These are phyloP conservation scores for Tephrocybe sp. DNA, from an alignment of 768 basidiomycete species.

Conservation along the genomic window DNA sequence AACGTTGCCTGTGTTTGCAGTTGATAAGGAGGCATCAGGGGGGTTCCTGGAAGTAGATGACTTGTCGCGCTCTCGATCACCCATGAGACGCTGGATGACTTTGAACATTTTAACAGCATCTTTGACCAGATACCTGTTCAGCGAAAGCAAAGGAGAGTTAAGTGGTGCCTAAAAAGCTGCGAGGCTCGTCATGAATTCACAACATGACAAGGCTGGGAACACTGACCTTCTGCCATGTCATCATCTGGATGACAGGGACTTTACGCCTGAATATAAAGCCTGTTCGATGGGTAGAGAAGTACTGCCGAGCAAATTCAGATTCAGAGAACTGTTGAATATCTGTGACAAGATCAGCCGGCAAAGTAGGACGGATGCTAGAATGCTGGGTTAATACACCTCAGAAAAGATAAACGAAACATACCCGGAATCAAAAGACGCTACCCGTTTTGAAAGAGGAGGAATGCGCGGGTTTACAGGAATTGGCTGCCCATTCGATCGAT, in stretches of 20 bases:
- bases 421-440: slow-evolving; percentile 61
- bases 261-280: slow-evolving; percentile 83
- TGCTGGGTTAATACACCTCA: slow-evolving; percentile 11
- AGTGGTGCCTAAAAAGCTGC: slow-evolving; percentile 49
- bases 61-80: slow-evolving; percentile 78
- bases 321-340: slow-evolving; percentile 88
- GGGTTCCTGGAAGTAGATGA: slow-evolving; percentile 47
- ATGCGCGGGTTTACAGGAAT: slow-evolving; percentile 50
- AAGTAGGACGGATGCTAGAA: slow-evolving; percentile 66
- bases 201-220: neutral
- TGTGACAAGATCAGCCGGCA: slow-evolving; percentile 76
- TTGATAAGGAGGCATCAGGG: slow-evolving; percentile 42
- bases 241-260: slow-evolving; percentile 82
- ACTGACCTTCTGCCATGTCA: slow-evolving; percentile 85
- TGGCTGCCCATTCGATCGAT: slow-evolving; percentile 57
- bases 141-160: slow-evolving; percentile 67
- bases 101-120: slow-evolving; percentile 87
- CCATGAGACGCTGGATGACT: slow-evolving; percentile 90
- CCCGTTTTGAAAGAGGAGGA: slow-evolving; percentile 22
- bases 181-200: slow-evolving; percentile 1
- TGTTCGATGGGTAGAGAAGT: slow-evolving; percentile 87
- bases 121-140: slow-evolving; percentile 62
- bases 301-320: slow-evolving; percentile 80
- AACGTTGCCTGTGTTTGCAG: slow-evolving; percentile 39
- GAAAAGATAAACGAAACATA: slow-evolving; percentile 29